A percentile compares a stretch with the other conserved stretches of the same genome.
Evolutionary conservation across 352 stramenopile species (phyloP).

Genomic region (Elongisporangium senticosum): DNA sequence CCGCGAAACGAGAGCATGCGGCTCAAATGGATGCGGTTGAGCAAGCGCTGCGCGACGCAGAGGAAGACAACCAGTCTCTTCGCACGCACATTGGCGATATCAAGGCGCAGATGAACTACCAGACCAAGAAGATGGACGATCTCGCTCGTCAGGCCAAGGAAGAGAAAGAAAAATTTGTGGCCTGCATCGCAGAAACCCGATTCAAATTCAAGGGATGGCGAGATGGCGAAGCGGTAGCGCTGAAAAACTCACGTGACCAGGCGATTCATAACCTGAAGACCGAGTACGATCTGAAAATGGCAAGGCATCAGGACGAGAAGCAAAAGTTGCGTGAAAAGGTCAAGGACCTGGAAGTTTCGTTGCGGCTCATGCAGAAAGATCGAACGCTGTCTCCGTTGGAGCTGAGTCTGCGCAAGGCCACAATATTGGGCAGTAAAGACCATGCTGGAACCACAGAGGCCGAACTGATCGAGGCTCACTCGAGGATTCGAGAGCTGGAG

Average conservation of each 20-base stretch:
- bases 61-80: conserved; percentile 47
- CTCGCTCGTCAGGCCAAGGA: conserved; percentile 36
- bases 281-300: conserved; percentile 63
- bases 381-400: conserved; percentile 53
- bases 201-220: conserved; percentile 66
- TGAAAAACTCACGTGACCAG: conserved; percentile 40
- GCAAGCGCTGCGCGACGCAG: conserved; percentile 14
- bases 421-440: conserved; percentile 48
- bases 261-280: conserved; percentile 42
- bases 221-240: conserved; percentile 32
- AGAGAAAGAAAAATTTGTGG: conserved; percentile 51
- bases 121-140: conserved; percentile 46
- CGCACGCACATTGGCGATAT: conserved; percentile 30
- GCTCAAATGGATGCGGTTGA: conserved; percentile 32
- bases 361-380: conserved; percentile 61
- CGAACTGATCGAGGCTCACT: conserved; percentile 49
- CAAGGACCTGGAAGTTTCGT: conserved; percentile 63
- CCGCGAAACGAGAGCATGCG: conserved; percentile 33
- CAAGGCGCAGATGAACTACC: conserved; percentile 32
- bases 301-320: conserved; percentile 64
- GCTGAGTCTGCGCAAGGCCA: conserved; percentile 53
- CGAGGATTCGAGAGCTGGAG: conserved; percentile 52
- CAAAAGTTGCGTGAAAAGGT: conserved; percentile 70
- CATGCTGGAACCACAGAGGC: conserved; percentile 31
- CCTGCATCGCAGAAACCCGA: conserved; percentile 43